Conservation (phyloP, 2,329 filamentous ascomycete genomes). For the Hortaea werneckii region DNA sequence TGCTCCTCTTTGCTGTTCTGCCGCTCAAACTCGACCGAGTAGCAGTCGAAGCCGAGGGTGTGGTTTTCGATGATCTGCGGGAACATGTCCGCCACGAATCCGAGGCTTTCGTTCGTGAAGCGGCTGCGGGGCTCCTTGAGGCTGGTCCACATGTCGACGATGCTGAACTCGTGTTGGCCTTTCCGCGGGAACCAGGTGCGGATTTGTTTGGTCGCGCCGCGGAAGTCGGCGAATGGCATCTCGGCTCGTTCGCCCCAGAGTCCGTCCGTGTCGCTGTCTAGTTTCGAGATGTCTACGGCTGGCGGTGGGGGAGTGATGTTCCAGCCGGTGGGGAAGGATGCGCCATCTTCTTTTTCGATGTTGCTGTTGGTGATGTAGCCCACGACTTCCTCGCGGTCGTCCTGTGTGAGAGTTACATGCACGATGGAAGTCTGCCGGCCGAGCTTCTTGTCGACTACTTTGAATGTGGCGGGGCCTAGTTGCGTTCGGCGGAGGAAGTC, state of each 20-base stretch:
- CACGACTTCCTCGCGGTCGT: conserved; percentile 47
- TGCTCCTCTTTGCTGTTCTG: conserved; percentile 12
- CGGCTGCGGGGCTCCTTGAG: conserved; percentile 48
- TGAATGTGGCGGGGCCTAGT: conserved; percentile 46
- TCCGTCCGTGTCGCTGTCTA: conserved; percentile 34
- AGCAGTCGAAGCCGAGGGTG: conserved; percentile 23
- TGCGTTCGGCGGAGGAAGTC: conserved; percentile 56
- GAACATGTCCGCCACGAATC: conserved; percentile 59
- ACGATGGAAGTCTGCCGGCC: conserved; percentile 54
- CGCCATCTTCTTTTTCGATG: conserved; percentile 48
- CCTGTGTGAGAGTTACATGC: conserved; percentile 51
- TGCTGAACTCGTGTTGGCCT: conserved; percentile 30
- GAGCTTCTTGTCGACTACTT: conserved; percentile 53
- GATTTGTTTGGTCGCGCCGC: conserved; percentile 42
- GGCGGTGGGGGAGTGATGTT: conserved; percentile 37
- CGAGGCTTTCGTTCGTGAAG: conserved; percentile 56
- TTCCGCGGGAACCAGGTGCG: conserved; percentile 43
- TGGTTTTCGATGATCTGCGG: conserved; percentile 52
- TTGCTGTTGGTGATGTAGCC: conserved; percentile 56
- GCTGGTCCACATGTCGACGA: conserved; percentile 58
- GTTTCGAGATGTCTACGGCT: conserved; percentile 31
- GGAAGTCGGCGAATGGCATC: conserved; percentile 36
- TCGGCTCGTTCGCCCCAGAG: conserved; percentile 38
- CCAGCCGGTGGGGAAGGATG: conserved; percentile 47
- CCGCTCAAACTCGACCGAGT: conserved; percentile 19